Percentiles rank a stretch among this genome's conserved stretches.
These are phyloP conservation scores for Cronartium quercuum DNA, from an alignment of 1,284 basidiomycete species.

Conservation along the genomic window DNA sequence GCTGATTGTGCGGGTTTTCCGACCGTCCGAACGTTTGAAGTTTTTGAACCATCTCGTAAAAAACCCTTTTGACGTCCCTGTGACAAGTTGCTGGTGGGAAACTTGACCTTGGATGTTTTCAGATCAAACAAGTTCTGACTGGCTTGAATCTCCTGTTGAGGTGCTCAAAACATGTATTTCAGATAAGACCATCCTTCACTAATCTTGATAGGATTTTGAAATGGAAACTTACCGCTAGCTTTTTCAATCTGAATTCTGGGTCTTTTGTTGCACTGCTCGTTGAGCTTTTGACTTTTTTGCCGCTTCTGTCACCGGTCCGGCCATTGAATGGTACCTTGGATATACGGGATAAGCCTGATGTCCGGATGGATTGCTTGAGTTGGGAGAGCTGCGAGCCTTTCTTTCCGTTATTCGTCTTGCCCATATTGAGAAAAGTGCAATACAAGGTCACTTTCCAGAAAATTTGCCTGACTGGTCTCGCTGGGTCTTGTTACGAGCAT, in stretches of 20 bases:
- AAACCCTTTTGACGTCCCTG: slow-evolving; percentile 2
- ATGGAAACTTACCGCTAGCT: slow-evolving; percentile 15
- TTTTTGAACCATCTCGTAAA: neutral
- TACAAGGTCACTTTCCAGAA: neutral
- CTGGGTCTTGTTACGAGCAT: no score
- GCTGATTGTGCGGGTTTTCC: slow-evolving; percentile 31
- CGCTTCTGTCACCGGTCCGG: neutral
- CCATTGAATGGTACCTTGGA: neutral
- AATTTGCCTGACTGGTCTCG: neutral
- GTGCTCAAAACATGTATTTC: neutral
- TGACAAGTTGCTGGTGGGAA: slow-evolving; percentile 14
- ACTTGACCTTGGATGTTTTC: slow-evolving; percentile 35
- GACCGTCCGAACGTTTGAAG: slow-evolving; percentile 1
- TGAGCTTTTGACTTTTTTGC: slow-evolving; percentile 21
- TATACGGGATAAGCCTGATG: slow-evolving; percentile 19
- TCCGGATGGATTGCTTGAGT: slow-evolving; percentile 29
- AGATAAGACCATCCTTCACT: neutral
- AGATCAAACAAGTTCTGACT: slow-evolving; percentile 35
- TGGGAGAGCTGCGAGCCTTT: slow-evolving; percentile 31
- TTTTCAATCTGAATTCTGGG: slow-evolving; percentile 32
- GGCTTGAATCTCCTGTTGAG: slow-evolving; percentile 29
- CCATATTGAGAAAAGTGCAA: neutral
- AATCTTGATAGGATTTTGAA: neutral
- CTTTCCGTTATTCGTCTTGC: neutral
- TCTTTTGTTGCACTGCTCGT: slow-evolving; percentile 14